Base-by-base conservation (phyloP, 1,284 basidiomycete species). In the Papiliotrema flavescens region DNA sequence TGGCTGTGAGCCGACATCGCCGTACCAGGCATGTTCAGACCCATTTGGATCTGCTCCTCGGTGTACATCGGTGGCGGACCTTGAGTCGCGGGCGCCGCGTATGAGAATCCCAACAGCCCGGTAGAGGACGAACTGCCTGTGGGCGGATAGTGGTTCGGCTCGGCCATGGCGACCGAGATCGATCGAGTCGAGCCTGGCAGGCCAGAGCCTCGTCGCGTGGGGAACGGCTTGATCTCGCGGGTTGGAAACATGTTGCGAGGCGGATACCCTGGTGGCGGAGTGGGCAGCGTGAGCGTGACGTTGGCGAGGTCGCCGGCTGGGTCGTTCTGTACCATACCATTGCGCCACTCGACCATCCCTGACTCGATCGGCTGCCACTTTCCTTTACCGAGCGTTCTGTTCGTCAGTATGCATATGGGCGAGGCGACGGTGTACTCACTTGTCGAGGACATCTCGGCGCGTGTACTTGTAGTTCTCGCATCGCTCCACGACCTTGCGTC, bases 401-500 rank as follows among this genome's bases (percentile, higher is more conserved):
- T 17, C 17, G 47, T 61, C 56, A 59, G 59, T 28, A 13, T 22
- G 22, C 24, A 26, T 9, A 36, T 22, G 3, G 2, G 17, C 9
- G 6, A 8, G 24, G 17, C 19, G 9, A 39, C 23, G 24, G 35
- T 20, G 6, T 9, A 69, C 74, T 64, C 57, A 77, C 75, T 74
- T 74, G 62, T 75, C 67, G 13, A 77, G 62, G 13, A 74, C 60
- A 56, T 77, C 73, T n/a, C 75, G 62, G 7, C 74, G 65, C 40
- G 74, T 77, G 53, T 77, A 76, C 63, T 75, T 75, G 70, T 77
- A 77, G 54, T 77, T 77, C 56, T 77, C 75, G 39, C 69, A 73
- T 24, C 74, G 58, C 58, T 77, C 75, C 14, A 77, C 74, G n/a
- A 70, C 66, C 56, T 77, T 76, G 37, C 75, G 58, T 34, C 74